Evolutionary conservation across 177 flowering plant species (phyloP), one percentile per base, ranked within the genome.

Genomic region (Vitis hybrid): DNA sequence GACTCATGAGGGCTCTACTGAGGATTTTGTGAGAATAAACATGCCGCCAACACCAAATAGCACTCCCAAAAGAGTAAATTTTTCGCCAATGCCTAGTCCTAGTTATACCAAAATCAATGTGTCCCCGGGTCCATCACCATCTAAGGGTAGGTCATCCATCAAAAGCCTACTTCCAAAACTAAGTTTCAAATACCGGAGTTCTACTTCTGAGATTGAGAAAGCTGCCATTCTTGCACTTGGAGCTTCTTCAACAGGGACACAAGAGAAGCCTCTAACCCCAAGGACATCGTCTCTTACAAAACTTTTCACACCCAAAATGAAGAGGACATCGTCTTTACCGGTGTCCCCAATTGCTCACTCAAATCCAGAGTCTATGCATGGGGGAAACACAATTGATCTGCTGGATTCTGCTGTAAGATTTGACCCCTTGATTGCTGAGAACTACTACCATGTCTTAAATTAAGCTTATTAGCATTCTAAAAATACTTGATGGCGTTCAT

Each of bases 311-410:
- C 78, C 92, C 17, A 85, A 74, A 70, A 72, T 74, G 70, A 85
- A 82, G 71, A 86, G 77, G 71, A 76, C 94, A 52, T 83, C 93
- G 19, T 95, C 99, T 58, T 82, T 95, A 49, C 98, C 99, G 24
- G 90, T 75, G n/a, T 86, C 86, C 10, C 91, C 92, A 17, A 78
- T 86, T 70, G 74, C 80, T 60, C 93, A 90, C 78, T 89, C 93
- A 60, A 90, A 89, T 75, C 94, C 95, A 11, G 97, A 88, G 77
- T 88, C 97, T 58, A 58, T 72, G 58, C 90, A 78, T 76, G 97
- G 93, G 68, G 75, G 86, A 52, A 73, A 66, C 60, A 52, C 60
- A 50, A 60, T 13, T 65, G 66, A 72, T 67, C 64, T 40, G 12
- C 60, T 61, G 13, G 70, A 61, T 80, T 70, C 68, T 64, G 46